These are phyloP conservation scores for Vanrija sp. DNA, from an alignment of 1,284 basidiomycete genomes.

Conservation along the genomic window DNA sequence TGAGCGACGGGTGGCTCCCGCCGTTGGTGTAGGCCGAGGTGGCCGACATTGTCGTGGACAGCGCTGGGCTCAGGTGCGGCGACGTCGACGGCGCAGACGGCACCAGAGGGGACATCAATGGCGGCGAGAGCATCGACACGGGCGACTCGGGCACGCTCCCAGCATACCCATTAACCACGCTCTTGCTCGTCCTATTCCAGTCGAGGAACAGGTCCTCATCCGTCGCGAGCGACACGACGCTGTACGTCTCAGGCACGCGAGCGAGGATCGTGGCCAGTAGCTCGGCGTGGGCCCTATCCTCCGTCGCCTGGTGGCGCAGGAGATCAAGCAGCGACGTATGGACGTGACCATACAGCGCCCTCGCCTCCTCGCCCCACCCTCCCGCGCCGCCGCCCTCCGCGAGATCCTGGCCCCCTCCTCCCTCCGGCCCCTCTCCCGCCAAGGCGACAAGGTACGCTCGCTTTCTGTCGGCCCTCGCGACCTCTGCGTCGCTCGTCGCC, in stretches of 20 bases:
- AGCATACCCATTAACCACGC: background rate
- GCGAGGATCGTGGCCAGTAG: conserved; percentile 12
- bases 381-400: conserved; percentile 15
- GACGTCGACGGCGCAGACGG: too few relatives aligned
- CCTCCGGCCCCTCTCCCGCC: conserved; percentile 16
- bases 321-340: conserved; percentile 15
- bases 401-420: conserved; percentile 13
- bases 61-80: background rate
- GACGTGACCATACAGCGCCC: conserved; percentile 18
- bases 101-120: too few relatives aligned
- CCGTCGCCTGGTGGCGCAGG: conserved; percentile 18
- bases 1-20: background rate
- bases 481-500: conserved; percentile 11
- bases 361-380: conserved; percentile 24
- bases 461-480: conserved; percentile 13
- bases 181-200: conserved; percentile 8
- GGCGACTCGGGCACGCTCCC: background rate
- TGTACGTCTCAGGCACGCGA: conserved; percentile 13
- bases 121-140: too few relatives aligned
- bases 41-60: background rate
- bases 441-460: conserved; percentile 17
- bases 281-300: conserved; percentile 13
- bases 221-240: conserved; percentile 5
- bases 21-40: too few relatives aligned
- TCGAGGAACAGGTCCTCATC: conserved; percentile 33